A percentile compares a stretch with the other conserved stretches of the same genome.
phyloP scores from a whole-genome alignment of 2,329 filamentous ascomycete species.

The Ambrosiella xylebori region DNA sequence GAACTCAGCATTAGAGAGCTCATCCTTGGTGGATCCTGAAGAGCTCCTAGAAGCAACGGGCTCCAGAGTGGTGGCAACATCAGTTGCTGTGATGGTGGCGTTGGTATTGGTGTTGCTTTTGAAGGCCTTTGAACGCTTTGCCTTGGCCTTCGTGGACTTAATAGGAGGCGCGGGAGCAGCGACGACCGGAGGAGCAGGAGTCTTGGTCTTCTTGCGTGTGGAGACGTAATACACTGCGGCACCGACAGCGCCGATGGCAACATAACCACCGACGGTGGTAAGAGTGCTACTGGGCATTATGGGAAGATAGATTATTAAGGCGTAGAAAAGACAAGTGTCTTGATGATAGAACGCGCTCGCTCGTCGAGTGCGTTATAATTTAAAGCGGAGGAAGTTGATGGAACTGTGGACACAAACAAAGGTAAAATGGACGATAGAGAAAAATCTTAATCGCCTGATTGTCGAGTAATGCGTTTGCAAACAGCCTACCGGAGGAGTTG shows the following conservation, averaged over 20 bases:
- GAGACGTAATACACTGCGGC: constrained; percentile 20
- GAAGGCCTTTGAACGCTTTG: constrained; percentile 28
- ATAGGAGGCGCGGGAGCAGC: constrained; percentile 14
- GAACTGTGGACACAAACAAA: not conserved
- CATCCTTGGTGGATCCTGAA: constrained; percentile 25
- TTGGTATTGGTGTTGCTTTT: constrained; percentile 18
- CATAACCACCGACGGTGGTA: constrained; percentile 22
- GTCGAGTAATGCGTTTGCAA: not conserved
- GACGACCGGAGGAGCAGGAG: not conserved
- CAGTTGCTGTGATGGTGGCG: constrained; percentile 2
- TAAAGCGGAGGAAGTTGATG: too few relatives aligned
- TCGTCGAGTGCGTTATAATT: too few relatives aligned
- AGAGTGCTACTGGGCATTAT: constrained; percentile 14
- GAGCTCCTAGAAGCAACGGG: constrained; percentile 7
- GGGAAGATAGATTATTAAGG: not conserved
- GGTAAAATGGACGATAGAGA: not conserved
- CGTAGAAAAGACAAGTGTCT: not conserved
- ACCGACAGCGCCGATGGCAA: constrained; percentile 22
- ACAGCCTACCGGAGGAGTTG: constrained; percentile 5
- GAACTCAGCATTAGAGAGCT: constrained; percentile 55
- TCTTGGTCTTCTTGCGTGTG: not conserved
- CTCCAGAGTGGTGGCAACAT: constrained; percentile 1
- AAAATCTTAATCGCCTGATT: not conserved
- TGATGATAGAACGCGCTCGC: not conserved
- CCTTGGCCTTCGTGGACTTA: constrained; percentile 26